phyloP scores from a whole-genome alignment of 768 basidiomycete species.

The Pleurotus tuber-regium region DNA sequence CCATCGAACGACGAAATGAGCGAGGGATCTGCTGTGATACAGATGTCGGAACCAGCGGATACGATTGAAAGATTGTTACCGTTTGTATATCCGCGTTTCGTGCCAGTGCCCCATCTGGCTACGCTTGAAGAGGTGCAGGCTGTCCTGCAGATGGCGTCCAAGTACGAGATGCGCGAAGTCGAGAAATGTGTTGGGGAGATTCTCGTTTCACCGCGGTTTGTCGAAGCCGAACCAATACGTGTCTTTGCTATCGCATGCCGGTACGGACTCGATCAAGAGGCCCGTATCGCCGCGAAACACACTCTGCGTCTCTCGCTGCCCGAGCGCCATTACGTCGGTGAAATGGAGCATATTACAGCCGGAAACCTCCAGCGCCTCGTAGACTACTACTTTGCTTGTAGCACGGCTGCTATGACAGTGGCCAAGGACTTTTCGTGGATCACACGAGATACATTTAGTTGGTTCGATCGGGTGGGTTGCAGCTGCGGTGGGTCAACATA shows the following conservation, averaged over 20 bases:
- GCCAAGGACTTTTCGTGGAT: constrained; percentile 20
- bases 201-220: constrained; percentile 15
- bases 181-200: constrained; percentile 13
- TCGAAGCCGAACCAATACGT: constrained; percentile 17
- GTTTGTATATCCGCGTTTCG: constrained; percentile 44
- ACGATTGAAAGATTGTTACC: constrained; percentile 41
- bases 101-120: constrained; percentile 1
- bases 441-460: constrained; percentile 11
- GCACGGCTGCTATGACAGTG: constrained; percentile 13
- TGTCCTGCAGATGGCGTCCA: constrained; percentile 16
- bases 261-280: constrained; percentile 13
- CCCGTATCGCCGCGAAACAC: constrained; percentile 17
- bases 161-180: constrained; percentile 24
- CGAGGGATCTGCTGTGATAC: constrained; percentile 40
- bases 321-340: constrained; percentile 21
- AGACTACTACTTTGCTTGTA: constrained; percentile 28
- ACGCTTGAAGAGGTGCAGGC: constrained; percentile 13
- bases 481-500: constrained; percentile 6
- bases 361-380: constrained; percentile 28
- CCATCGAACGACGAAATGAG: constrained; percentile 23
- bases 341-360: constrained; percentile 30
- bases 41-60: constrained; percentile 43
- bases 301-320: constrained; percentile 17
- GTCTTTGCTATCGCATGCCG: constrained; percentile 19
- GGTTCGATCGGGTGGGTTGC: constrained; percentile 18